Percentiles rank a stretch among this genome's conserved stretches.
Conservation (phyloP, 2,329 filamentous ascomycete species). For the Ophiostoma novo-ulmi region DNA sequence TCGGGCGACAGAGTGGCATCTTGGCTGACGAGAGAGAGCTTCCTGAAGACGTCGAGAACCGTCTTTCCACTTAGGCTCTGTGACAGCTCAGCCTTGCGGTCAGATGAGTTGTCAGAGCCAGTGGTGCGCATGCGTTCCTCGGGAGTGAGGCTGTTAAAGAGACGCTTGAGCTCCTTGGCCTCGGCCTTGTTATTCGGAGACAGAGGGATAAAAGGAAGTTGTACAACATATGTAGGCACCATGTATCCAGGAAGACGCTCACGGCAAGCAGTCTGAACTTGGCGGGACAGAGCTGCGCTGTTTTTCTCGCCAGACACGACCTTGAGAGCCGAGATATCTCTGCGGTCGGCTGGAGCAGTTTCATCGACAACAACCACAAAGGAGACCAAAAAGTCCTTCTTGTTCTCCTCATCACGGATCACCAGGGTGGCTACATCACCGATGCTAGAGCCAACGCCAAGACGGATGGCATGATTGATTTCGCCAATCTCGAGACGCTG, state of each 20-base stretch:
- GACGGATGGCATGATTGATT: constrained; percentile 77
- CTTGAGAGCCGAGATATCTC: background rate
- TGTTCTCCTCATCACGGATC: constrained; percentile 61
- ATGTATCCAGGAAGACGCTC: constrained; percentile 74
- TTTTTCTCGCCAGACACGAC: background rate
- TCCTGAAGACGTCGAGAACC: constrained; percentile 41
- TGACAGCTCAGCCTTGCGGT: background rate
- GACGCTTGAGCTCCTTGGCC: constrained; percentile 57
- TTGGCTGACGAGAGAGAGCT: constrained; percentile 45
- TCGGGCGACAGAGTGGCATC: constrained; percentile 43
- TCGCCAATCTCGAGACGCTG: constrained; percentile 86
- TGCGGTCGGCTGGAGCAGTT: background rate
- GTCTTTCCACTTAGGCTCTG: background rate
- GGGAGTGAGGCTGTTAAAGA: constrained; percentile 59
- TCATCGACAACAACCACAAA: constrained; percentile 51
- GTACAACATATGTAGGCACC: constrained; percentile 80
- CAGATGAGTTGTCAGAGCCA: constrained; percentile 38
- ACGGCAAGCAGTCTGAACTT: constrained; percentile 59
- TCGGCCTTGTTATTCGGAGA: constrained; percentile 90
- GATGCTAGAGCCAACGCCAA: constrained; percentile 48
- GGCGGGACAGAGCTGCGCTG: constrained; percentile 37
- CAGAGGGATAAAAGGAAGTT: constrained; percentile 66
- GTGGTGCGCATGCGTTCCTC: constrained; percentile 58
- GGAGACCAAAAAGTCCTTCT: constrained; percentile 77
- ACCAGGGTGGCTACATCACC: constrained; percentile 74